phyloP scores from a whole-genome alignment of 345 rosid species.

The Gossypium australe region DNA sequence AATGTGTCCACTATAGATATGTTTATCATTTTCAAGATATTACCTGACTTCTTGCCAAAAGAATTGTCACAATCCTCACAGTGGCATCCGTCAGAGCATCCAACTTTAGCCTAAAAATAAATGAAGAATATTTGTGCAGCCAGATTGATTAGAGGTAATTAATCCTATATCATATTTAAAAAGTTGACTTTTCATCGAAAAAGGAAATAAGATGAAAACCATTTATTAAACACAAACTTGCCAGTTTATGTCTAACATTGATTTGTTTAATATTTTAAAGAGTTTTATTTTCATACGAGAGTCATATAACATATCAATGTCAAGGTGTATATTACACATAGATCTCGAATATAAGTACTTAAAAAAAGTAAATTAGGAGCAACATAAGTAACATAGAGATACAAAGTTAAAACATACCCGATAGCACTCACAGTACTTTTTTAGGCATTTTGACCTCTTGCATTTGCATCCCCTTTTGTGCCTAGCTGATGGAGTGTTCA shows the following conservation, averaged over 20 bases:
- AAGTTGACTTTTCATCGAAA: background rate
- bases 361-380: background rate
- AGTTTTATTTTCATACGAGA: no score
- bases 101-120: constrained; percentile 34
- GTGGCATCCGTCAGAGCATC: constrained; percentile 41
- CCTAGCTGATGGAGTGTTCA: constrained; percentile 31
- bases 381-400: background rate
- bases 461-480: constrained; percentile 52
- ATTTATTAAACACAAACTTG: background rate
- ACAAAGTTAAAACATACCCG: constrained; percentile 26
- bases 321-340: no score
- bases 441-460: constrained; percentile 43
- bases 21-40: background rate
- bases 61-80: constrained; percentile 41
- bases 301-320: no score
- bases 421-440: constrained; percentile 48
- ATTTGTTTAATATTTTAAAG: no score
- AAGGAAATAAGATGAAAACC: background rate
- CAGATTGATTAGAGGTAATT: background rate
- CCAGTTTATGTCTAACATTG: no score
- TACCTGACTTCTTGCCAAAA: constrained; percentile 33
- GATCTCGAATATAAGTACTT: background rate
- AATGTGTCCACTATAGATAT: no score
- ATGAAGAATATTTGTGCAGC: background rate
- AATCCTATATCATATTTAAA: background rate